Conservation (phyloP, 768 basidiomycete species). For the Gyrodon lividus region DNA sequence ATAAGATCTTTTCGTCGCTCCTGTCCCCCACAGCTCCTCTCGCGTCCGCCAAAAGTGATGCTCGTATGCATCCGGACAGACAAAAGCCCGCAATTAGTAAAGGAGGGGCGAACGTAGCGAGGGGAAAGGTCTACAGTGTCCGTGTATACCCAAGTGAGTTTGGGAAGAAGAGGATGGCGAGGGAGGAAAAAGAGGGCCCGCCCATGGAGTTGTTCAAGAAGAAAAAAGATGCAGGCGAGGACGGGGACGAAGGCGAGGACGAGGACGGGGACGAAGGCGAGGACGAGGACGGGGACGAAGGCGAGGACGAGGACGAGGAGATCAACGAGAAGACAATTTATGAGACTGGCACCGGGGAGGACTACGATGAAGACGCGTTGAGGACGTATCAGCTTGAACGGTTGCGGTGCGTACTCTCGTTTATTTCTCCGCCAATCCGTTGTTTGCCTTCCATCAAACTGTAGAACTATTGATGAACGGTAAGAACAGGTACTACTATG, state of each 20-base stretch:
- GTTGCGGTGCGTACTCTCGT: conserved; percentile 59
- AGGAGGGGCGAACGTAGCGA: conserved; percentile 33
- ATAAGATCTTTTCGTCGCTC: conserved; percentile 89
- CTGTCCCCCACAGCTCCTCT: conserved; percentile 59
- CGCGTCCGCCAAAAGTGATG: conserved; percentile 26
- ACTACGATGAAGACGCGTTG: conserved; percentile 86
- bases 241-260: conserved; percentile 49
- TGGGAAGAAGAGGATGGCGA: conserved; percentile 81
- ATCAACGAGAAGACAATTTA: conserved; percentile 64
- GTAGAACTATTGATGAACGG: conserved; percentile 5
- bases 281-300: conserved; percentile 50
- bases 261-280: too few relatives aligned
- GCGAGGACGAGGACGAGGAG: conserved; percentile 47
- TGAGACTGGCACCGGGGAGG: conserved; percentile 65
- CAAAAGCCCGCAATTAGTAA: conserved; percentile 13
- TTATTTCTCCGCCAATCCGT: background rate
- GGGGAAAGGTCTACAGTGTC: conserved; percentile 73
- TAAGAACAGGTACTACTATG: conserved; percentile 84
- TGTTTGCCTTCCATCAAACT: background rate
- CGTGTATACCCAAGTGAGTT: conserved; percentile 92
- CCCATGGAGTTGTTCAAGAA: conserved; percentile 80
- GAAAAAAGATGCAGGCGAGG: conserved; percentile 33
- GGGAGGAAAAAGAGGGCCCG: conserved; percentile 89
- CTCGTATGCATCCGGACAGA: conserved; percentile 18
- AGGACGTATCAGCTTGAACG: conserved; percentile 92